Evolutionary conservation across 2,329 filamentous ascomycete species (phyloP), one percentile per base, ranked within the genome.

Genomic region (Epichloe amarillans): DNA sequence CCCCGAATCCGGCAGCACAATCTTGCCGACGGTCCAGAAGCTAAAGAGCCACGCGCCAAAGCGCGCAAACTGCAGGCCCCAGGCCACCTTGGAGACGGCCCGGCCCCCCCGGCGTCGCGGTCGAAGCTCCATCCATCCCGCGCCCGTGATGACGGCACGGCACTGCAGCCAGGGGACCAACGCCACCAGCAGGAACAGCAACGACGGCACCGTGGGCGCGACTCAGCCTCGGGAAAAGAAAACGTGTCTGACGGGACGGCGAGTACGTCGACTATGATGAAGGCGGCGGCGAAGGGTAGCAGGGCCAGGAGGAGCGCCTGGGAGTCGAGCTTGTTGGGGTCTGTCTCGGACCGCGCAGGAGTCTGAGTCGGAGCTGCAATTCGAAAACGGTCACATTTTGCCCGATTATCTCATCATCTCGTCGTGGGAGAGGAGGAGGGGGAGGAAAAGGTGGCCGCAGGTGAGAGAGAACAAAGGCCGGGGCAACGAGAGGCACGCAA

Each of bases 91-190:
- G 23, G 80, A 76, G n/a, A 77, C 54, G 45, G 70, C 71, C 81
- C n/a, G n/a, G n/a, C n/a, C n/a, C 79, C 79, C 60, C 71, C 79
- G 14, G 74, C 69, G 5, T 71, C 77, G 51, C 77, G 74, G 56
- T 76, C 62, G 49, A 87, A 82, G 46, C 76, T 78, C 72, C 80
- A 82, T 15, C 85, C 83, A 82, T 15, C 85, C 83, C 0, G 71
- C 68, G 21, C 74, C 70, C 17, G 68, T 64, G 17, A 82, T 66
- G 12, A 88, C 63, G 10, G 79, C 82, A 60, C 87, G 82, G 49
- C 93, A 77, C 67, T 91, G 86, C 33, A 95, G 71, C 57, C 88
- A 83, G 0, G 89, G 89, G 37, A 89, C 87, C 7, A 88, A 71
- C 14, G 87, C 71, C 30, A 94, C 76, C 26, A 93, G 75, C 54